Base-by-base conservation (phyloP, 495 filamentous ascomycete genomes). In the Aspergillus biplanus region DNA sequence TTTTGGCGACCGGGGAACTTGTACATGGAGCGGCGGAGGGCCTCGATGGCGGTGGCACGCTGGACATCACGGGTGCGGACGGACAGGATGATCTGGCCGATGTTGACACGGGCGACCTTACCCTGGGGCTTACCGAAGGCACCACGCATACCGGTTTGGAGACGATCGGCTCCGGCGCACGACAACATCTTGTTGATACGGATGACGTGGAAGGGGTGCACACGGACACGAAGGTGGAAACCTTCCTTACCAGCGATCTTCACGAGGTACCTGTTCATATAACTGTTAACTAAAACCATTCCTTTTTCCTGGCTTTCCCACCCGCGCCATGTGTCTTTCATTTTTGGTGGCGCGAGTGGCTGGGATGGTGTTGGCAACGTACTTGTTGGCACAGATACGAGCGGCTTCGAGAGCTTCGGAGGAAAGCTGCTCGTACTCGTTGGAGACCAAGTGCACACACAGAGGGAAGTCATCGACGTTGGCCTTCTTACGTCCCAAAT, bases 171-270 rank as follows among this genome's bases (percentile, higher is more conserved):
- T 83, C 95, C 95, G 72, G 95, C 95, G 80, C 95, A 98, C 67
- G 94, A 97, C 90, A 99, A 91, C 95, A 99, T 98, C 87, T 99
- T 99, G 91, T 99, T 99, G 92, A 99, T 99, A 81, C 95, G 95
- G 85, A 97, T 87, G 82, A 98, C 94, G 85, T 99, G 95, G 92
- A 91, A 97, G 65, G 95, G 95, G 87, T 98, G 95, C 73, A 92
- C 94, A 78, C 95, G 94, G 78, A 99, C 90, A 72, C 95, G 93
- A 73, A 99, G 83, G 82, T 99, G 95, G 92, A 99, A 99, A 82
- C 89, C 87, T 90, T 99, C 95, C 88, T 99, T 99, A 83, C 95
- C 95, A 77, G 90, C 89, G 72, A 85, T 82, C 88, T 98, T 98
- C 83, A 97, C 92, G 71, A 99, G 87, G 86, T 98, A 92, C 77